Conservation (phyloP, 768 basidiomycete genomes). For the Grammothele lineata region DNA sequence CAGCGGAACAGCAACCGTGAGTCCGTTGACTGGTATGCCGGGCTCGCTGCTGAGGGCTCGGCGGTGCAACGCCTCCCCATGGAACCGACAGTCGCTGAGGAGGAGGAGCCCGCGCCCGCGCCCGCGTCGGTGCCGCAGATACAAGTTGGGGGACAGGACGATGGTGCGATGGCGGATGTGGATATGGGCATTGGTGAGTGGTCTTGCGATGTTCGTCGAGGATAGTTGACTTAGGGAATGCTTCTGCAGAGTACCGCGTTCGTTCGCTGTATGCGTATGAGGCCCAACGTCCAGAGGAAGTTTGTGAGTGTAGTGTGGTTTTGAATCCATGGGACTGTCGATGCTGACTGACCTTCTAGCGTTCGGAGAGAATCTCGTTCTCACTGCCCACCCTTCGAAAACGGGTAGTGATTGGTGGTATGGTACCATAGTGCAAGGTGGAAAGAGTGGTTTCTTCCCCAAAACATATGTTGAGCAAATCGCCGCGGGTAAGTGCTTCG, state of each 20-base stretch:
- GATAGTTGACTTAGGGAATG: conserved; percentile 5
- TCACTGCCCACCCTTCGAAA: conserved; percentile 84
- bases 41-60: conserved; percentile 72
- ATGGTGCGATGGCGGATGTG: conserved; percentile 66
- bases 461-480: conserved; percentile 80
- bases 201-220: background rate
- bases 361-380: conserved; percentile 75
- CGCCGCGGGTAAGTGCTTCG: conserved; percentile 50
- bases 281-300: conserved; percentile 84
- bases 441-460: conserved; percentile 85
- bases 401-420: conserved; percentile 91
- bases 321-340: background rate
- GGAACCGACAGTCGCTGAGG: conserved; percentile 47
- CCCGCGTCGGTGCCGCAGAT: conserved; percentile 46
- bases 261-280: conserved; percentile 82
- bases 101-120: conserved; percentile 57
- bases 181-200: conserved; percentile 58
- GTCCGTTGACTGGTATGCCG: conserved; percentile 89
- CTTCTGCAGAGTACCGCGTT: conserved; percentile 58
- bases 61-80: conserved; percentile 29
- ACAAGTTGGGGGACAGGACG: conserved; percentile 40
- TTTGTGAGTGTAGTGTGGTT: conserved; percentile 49
- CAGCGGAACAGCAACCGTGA: conserved; percentile 51
- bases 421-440: conserved; percentile 60
- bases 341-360: conserved; percentile 35